These are phyloP conservation scores for Arthrinium puccinioides DNA, from an alignment of 2,329 filamentous ascomycete genomes.

Conservation along the genomic window DNA sequence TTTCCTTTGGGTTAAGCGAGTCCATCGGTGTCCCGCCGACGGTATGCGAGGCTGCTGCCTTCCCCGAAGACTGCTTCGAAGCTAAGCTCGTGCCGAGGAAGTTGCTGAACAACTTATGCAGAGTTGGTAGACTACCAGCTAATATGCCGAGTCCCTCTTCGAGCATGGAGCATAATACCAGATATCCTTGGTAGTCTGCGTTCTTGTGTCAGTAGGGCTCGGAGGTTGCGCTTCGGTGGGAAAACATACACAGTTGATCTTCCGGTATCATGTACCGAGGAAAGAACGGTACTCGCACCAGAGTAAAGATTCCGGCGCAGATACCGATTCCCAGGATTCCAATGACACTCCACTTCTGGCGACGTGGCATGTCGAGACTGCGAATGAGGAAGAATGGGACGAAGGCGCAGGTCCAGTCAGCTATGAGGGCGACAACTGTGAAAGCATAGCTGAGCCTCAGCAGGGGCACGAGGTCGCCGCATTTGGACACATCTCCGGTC, in stretches of 20 bases:
- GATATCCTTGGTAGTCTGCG: neutral
- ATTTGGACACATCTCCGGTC: slow-evolving; percentile 10
- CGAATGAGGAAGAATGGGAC: slow-evolving; percentile 21
- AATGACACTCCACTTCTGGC: slow-evolving; percentile 11
- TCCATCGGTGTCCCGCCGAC: no score
- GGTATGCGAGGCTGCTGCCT: no score
- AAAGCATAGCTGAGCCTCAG: slow-evolving; percentile 11
- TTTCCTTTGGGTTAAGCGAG: no score
- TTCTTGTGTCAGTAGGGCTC: neutral
- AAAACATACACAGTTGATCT: slow-evolving; percentile 5
- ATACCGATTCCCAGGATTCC: slow-evolving; percentile 6
- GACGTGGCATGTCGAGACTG: slow-evolving; percentile 16
- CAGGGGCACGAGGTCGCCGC: slow-evolving; percentile 6
- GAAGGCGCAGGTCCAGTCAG: slow-evolving; percentile 20
- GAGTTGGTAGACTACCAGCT: slow-evolving; percentile 10
- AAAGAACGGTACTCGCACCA: slow-evolving; percentile 8
- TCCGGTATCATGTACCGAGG: slow-evolving; percentile 3
- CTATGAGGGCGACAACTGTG: slow-evolving; percentile 13
- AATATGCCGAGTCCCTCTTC: slow-evolving; percentile 10
- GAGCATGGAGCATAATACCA: slow-evolving; percentile 8
- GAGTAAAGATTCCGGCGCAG: slow-evolving; percentile 4
- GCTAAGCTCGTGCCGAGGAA: no score
- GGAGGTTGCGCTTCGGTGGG: neutral
- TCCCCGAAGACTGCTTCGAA: no score
- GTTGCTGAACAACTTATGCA: slow-evolving; percentile 10